Conservation (phyloP, 805 yeast genomes). For the Lachancea cidri region DNA sequence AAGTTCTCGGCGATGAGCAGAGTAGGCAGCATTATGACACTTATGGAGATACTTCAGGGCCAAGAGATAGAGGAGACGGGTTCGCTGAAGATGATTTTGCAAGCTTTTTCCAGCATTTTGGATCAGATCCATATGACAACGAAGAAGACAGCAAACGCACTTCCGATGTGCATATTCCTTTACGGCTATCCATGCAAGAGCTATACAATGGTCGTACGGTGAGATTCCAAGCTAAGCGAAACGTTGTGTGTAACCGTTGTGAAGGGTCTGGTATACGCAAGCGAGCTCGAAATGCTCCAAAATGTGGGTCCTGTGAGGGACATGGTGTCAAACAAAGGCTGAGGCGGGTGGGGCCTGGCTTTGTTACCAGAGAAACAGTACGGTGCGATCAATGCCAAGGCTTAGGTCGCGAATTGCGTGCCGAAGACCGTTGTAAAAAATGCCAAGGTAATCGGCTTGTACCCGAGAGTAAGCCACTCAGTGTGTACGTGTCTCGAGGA, state of each 20-base stretch:
- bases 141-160: slow-evolving; percentile 36
- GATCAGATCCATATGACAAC: slow-evolving; percentile 11
- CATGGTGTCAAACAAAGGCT: slow-evolving; percentile 57
- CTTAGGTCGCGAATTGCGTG: slow-evolving; percentile 45
- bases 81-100: slow-evolving; percentile 73
- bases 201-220: slow-evolving; percentile 75
- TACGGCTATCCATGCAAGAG: slow-evolving; percentile 66
- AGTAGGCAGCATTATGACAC: slow-evolving; percentile 55
- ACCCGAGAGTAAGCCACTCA: slow-evolving; percentile 66
- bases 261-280: slow-evolving; percentile 63
- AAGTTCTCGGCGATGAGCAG: slow-evolving; percentile 65
- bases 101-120: slow-evolving; percentile 45
- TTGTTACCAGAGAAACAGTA: slow-evolving; percentile 56
- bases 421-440: slow-evolving; percentile 68
- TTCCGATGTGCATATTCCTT: slow-evolving; percentile 60
- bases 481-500: slow-evolving; percentile 74
- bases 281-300: slow-evolving; percentile 33
- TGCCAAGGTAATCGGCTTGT: slow-evolving; percentile 63
- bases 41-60: slow-evolving; percentile 41
- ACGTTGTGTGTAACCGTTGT: slow-evolving; percentile 67
- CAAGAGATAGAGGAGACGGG: slow-evolving; percentile 32
- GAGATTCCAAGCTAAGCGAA: slow-evolving; percentile 66
- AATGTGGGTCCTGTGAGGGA: slow-evolving; percentile 74
- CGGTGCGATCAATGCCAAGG: slow-evolving; percentile 70
- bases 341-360: slow-evolving; percentile 66